phyloP scores from a whole-genome alignment of 352 stramenopile genomes.

The Phytophthora cactorum region DNA sequence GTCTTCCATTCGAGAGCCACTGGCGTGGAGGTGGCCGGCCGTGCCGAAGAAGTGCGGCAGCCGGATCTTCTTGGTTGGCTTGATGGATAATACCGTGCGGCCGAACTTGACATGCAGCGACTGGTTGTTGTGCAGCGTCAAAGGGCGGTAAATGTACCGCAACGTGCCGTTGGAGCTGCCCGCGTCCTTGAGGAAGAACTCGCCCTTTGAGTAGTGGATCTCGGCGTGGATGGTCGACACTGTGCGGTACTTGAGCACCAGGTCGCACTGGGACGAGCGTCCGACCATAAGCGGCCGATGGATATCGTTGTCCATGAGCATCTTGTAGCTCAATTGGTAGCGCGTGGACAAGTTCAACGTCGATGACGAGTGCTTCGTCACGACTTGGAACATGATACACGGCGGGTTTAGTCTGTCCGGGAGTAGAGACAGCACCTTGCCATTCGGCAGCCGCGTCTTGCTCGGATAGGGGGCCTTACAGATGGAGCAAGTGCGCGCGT shows the following conservation, averaged over 20 bases:
- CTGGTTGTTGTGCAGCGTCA: slow-evolving; percentile 92
- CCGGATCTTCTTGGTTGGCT: slow-evolving; percentile 90
- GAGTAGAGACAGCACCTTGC: slow-evolving; percentile 78
- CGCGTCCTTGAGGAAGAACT: slow-evolving; percentile 95
- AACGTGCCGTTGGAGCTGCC: slow-evolving; percentile 94
- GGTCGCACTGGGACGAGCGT: slow-evolving; percentile 93
- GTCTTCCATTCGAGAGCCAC: slow-evolving; percentile 62
- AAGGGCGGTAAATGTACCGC: slow-evolving; percentile 93
- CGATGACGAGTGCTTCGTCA: slow-evolving; percentile 88
- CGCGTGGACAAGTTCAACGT: slow-evolving; percentile 85
- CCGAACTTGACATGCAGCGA: slow-evolving; percentile 89
- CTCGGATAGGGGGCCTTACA: slow-evolving; percentile 87
- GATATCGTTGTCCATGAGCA: slow-evolving; percentile 93
- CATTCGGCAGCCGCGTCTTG: slow-evolving; percentile 76
- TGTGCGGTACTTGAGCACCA: slow-evolving; percentile 96
- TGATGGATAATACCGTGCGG: slow-evolving; percentile 87
- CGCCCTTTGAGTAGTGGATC: slow-evolving; percentile 93
- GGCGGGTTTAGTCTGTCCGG: slow-evolving; percentile 75
- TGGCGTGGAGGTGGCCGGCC: slow-evolving; percentile 52
- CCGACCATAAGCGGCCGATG: slow-evolving; percentile 92
- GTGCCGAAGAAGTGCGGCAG: slow-evolving; percentile 85
- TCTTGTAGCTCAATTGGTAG: slow-evolving; percentile 91
- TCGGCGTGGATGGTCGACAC: slow-evolving; percentile 94
- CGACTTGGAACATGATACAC: slow-evolving; percentile 90
- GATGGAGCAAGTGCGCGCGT: slow-evolving; percentile 86